phyloP scores from a whole-genome alignment of 129 eudicot species.

The Ambrosia artemisiifolia region DNA sequence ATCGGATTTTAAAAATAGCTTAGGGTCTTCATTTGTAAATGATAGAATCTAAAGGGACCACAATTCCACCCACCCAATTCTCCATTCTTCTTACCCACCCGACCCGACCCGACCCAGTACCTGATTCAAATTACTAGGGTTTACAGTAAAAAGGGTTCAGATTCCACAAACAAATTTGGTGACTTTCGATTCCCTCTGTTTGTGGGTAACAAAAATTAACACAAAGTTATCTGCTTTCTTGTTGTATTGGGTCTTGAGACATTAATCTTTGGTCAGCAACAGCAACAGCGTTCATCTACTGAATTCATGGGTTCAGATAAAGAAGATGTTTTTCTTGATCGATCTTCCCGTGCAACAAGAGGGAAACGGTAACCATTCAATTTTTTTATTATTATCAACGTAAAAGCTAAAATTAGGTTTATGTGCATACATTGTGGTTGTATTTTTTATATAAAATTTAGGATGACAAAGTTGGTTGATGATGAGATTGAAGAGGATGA shows the following conservation, averaged over 20 bases:
- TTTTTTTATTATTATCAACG: too few species aligned
- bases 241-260: not conserved
- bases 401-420: too few species aligned
- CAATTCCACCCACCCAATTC: too few species aligned
- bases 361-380: conserved; percentile 48
- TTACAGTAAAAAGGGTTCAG: not conserved
- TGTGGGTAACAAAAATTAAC: not conserved
- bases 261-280: not conserved
- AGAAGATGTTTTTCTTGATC: conserved; percentile 55
- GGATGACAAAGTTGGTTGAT: conserved; percentile 89
- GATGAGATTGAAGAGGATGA: conserved; percentile 94
- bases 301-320: conserved; percentile 33
- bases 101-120: conserved; percentile 8
- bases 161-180: conserved; percentile 12
- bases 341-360: conserved; percentile 63
- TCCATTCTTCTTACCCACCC: not conserved
- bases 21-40: too few species aligned
- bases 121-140: conserved; percentile 16
- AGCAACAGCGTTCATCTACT: conserved; percentile 1
- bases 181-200: not conserved
- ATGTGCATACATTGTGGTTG: not conserved
- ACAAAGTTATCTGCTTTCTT: not conserved
- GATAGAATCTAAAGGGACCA: too few species aligned
- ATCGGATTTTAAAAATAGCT: too few species aligned
- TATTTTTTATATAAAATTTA: conserved; percentile 1